Percentiles rank a stretch among this genome's conserved stretches.
Evolutionary conservation across 495 filamentous ascomycete species (phyloP).

Genomic region (Parathielavia appendiculata): DNA sequence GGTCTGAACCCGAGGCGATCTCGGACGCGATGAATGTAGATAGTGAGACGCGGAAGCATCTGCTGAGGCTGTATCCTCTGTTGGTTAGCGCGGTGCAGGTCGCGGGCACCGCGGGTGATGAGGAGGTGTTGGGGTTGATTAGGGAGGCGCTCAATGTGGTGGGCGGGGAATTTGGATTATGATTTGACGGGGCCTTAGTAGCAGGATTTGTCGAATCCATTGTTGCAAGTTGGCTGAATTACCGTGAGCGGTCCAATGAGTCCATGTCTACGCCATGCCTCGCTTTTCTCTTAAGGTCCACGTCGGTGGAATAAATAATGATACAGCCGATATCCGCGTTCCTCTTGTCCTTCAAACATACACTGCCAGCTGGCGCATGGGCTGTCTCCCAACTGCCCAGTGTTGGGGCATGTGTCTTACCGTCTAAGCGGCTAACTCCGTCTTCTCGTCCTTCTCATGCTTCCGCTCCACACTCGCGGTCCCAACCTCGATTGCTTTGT

Average conservation of each 20-base stretch:
- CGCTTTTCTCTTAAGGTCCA: slow-evolving; percentile 1
- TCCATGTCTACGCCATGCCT: slow-evolving; percentile 2
- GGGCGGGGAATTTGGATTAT: slow-evolving; percentile 58
- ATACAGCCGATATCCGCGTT: slow-evolving; percentile 1
- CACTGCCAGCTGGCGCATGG: not conserved
- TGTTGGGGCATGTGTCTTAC: too few relatives aligned
- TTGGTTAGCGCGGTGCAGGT: slow-evolving; percentile 64
- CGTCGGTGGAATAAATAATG: slow-evolving; percentile 5
- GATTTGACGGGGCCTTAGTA: not conserved
- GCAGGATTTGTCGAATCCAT: not conserved
- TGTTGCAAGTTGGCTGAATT: not conserved
- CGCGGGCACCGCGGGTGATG: slow-evolving; percentile 58
- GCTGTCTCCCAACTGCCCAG: not conserved
- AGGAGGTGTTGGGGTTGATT: slow-evolving; percentile 54
- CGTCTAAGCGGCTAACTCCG: not conserved
- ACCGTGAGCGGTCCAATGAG: not conserved
- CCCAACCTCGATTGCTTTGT: slow-evolving; percentile 1
- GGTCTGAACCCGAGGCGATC: slow-evolving; percentile 66
- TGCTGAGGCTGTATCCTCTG: slow-evolving; percentile 79
- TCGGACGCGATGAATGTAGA: slow-evolving; percentile 56
- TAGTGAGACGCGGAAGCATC: slow-evolving; percentile 58
- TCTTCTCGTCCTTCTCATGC: not conserved
- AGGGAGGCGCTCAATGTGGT: slow-evolving; percentile 60
- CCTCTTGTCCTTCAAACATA: not conserved
- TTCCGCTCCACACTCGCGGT: not conserved